phyloP scores from a whole-genome alignment of 73 alveolate species.

The Stentor coeruleus region DNA sequence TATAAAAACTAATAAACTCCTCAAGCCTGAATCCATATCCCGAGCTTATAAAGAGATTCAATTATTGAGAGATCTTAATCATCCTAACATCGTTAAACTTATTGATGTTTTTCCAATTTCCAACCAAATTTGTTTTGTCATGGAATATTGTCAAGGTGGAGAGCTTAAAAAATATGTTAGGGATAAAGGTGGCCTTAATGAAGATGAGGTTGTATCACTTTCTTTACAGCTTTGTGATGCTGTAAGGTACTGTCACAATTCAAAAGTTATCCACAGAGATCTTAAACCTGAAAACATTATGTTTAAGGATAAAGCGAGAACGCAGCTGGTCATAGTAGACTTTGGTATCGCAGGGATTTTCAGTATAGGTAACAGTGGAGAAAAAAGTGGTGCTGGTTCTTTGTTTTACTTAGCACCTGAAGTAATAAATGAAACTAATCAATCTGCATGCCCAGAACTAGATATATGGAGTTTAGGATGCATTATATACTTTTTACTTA shows the following conservation, averaged over 20 bases:
- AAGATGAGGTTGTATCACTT: background rate
- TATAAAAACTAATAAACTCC: background rate
- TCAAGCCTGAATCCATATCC: background rate
- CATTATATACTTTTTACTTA: too few relatives aligned
- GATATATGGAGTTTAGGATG: constrained; percentile 1
- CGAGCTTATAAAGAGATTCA: background rate
- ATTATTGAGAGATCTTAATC: background rate
- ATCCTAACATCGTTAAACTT: background rate
- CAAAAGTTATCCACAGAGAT: background rate
- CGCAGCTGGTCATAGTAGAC: background rate
- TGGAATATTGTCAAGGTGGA: background rate
- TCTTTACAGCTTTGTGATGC: background rate
- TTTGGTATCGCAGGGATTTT: background rate
- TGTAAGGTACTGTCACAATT: background rate
- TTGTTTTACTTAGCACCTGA: background rate
- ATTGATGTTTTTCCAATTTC: background rate
- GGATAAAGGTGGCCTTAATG: background rate
- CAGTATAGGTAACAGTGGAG: background rate
- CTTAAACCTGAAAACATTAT: background rate
- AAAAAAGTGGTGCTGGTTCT: background rate
- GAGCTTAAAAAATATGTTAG: background rate
- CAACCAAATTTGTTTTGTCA: background rate
- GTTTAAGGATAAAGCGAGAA: background rate
- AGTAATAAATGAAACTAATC: background rate
- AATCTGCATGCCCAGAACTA: background rate